Evolutionary conservation across 768 basidiomycete genomes (phyloP).

Genomic region (Austroboletus festivus): DNA sequence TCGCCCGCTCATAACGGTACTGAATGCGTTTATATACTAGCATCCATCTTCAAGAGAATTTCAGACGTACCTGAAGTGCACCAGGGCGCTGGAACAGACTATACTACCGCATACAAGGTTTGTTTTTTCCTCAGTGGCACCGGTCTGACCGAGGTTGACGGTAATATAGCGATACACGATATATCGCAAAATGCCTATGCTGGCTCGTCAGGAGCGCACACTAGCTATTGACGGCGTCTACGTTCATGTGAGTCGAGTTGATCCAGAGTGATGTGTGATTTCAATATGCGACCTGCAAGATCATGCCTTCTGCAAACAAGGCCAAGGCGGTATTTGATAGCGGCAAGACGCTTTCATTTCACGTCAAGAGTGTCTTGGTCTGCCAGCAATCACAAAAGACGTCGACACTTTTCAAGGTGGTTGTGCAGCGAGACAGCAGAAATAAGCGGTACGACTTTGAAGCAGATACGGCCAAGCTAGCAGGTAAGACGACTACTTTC

Average conservation of each 20-base stretch:
- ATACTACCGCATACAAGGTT: constrained; percentile 84
- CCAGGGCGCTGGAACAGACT: constrained; percentile 66
- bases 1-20: not conserved
- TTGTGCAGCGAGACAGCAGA: constrained; percentile 68
- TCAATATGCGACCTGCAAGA: constrained; percentile 43
- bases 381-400: constrained; percentile 83
- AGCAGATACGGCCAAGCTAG: constrained; percentile 79
- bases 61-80: constrained; percentile 62
- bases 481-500: constrained; percentile 47
- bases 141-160: not conserved
- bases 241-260: constrained; percentile 60
- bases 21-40: constrained; percentile 35
- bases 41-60: constrained; percentile 90
- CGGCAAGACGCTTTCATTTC: constrained; percentile 89
- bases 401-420: constrained; percentile 82
- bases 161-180: constrained; percentile 77
- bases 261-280: not conserved
- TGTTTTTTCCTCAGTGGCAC: constrained; percentile 6
- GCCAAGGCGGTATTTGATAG: constrained; percentile 81
- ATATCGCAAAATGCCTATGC: constrained; percentile 92
- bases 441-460: constrained; percentile 97
- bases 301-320: constrained; percentile 83
- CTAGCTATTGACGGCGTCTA: constrained; percentile 96
- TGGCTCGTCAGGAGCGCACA: constrained; percentile 85
- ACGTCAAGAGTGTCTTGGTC: constrained; percentile 80